Conservation (phyloP, 1,139 yeast genomes). For the Geotrichum restrictum region DNA sequence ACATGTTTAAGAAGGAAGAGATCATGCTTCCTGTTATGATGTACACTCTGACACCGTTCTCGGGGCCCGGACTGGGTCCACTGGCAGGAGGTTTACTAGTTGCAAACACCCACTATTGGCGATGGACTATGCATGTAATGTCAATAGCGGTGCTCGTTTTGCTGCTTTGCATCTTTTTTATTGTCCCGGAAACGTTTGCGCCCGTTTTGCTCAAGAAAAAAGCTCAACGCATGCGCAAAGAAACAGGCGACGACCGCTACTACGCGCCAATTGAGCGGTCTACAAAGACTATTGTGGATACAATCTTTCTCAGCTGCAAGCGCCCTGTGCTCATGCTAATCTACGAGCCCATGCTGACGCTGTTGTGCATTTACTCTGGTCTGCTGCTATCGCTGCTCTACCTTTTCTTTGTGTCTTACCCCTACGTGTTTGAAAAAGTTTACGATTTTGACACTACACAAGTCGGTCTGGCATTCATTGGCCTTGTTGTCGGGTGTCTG, state of each 20-base stretch:
- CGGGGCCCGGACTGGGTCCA: conserved; percentile 76
- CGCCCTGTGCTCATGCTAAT: conserved; percentile 54
- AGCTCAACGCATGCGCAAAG: conserved; percentile 55
- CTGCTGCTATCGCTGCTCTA: conserved; percentile 57
- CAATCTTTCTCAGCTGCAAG: conserved; percentile 43
- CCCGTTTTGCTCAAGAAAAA: conserved; percentile 58
- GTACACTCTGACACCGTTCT: conserved; percentile 66
- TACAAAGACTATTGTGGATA: conserved; percentile 32
- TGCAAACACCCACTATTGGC: conserved; percentile 46
- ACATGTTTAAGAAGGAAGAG: conserved; percentile 53
- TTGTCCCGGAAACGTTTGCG: conserved; percentile 70
- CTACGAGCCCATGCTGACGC: conserved; percentile 59
- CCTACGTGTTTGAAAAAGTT: conserved; percentile 50
- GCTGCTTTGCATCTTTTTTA: conserved; percentile 45
- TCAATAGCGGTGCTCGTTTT: conserved; percentile 63
- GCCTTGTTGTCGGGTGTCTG: conserved; percentile 47
- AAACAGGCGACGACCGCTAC: conserved; percentile 54
- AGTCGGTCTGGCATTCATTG: conserved; percentile 53
- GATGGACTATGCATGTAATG: conserved; percentile 62
- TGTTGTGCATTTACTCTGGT: conserved; percentile 61
- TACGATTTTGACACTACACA: conserved; percentile 42
- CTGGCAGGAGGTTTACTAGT: conserved; percentile 63
- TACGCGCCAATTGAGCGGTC: conserved; percentile 48
- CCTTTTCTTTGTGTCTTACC: conserved; percentile 60
- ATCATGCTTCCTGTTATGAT: conserved; percentile 69